These are phyloP conservation scores for Kodamaea derodonti DNA, from an alignment of 1,139 yeast species.

Conservation along the genomic window DNA sequence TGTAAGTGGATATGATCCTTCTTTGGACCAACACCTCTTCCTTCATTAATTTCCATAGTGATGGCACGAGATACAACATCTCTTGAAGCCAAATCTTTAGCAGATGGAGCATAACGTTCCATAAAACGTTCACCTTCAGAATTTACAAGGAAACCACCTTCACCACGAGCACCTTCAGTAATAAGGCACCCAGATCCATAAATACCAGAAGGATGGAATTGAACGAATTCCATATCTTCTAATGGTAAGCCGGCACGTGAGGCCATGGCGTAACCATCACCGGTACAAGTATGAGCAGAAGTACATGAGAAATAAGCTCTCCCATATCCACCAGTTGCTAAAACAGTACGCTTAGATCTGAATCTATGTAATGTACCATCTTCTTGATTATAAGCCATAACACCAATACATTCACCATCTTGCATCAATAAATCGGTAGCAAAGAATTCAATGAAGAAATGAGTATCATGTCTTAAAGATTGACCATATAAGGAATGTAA, in stretches of 20 bases:
- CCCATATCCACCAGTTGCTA: constrained; percentile 99
- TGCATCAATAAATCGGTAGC: constrained; percentile 94
- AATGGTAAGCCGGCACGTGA: constrained; percentile 97
- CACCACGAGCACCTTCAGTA: constrained; percentile 99
- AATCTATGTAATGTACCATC: constrained; percentile 98
- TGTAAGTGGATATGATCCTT: constrained; percentile 95
- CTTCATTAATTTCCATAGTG: constrained; percentile 97
- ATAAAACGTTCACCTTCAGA: constrained; percentile 98
- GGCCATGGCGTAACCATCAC: constrained; percentile 99
- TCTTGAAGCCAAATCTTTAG: constrained; percentile 97
- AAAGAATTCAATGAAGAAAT: constrained; percentile 95
- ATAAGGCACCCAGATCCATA: constrained; percentile 98
- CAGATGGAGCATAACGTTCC: constrained; percentile 99
- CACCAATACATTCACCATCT: constrained; percentile 96
- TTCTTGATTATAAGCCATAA: constrained; percentile 95
- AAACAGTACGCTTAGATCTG: constrained; percentile 92
- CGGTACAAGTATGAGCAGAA: constrained; percentile 99
- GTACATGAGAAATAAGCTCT: constrained; percentile 98
- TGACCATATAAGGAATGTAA: constrained; percentile 96
- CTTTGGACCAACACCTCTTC: constrained; percentile 97
- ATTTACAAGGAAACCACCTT: constrained; percentile 96
- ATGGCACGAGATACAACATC: constrained; percentile 98
- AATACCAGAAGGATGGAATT: constrained; percentile 99
- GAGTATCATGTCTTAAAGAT: constrained; percentile 94
- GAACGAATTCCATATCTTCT: constrained; percentile 96